Conservation (phyloP, 495 filamentous ascomycete species). For the Aspergillus campestris region DNA sequence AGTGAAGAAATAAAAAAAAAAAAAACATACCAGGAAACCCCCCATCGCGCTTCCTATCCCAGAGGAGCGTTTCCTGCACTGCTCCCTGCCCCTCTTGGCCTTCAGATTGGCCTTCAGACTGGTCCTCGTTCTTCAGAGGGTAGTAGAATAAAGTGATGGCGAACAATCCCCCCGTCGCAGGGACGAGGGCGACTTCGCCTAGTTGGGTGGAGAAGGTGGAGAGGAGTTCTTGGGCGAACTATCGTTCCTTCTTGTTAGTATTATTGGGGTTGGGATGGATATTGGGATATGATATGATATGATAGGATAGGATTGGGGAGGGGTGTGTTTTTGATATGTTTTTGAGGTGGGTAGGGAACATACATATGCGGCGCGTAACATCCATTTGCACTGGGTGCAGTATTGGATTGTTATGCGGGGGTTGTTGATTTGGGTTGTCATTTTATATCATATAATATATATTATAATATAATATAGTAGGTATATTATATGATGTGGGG, state of each 20-base stretch:
- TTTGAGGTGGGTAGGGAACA: slow-evolving; percentile 22
- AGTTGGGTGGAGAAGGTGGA: slow-evolving; percentile 85
- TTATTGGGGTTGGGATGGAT: background rate
- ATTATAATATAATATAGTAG: background rate
- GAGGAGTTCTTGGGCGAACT: slow-evolving; percentile 96
- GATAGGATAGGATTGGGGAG: slow-evolving; percentile 4
- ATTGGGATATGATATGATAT: too few relatives aligned
- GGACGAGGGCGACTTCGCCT: slow-evolving; percentile 86
- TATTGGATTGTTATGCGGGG: slow-evolving; percentile 69
- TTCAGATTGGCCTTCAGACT: background rate
- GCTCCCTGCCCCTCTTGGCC: slow-evolving; percentile 4
- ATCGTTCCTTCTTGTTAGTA: background rate
- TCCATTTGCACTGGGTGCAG: slow-evolving; percentile 88
- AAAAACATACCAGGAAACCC: slow-evolving; percentile 73
- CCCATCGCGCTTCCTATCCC: slow-evolving; percentile 82
- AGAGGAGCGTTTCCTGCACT: slow-evolving; percentile 50
- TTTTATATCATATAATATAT: slow-evolving; percentile 9
- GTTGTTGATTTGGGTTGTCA: slow-evolving; percentile 23
- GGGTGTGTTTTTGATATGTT: background rate
- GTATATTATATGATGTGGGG: too few relatives aligned
- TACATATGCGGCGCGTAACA: slow-evolving; percentile 78
- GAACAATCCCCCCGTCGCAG: slow-evolving; percentile 78
- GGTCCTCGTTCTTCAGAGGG: slow-evolving; percentile 8
- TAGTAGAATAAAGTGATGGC: slow-evolving; percentile 51
- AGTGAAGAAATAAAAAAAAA: background rate